Evolutionary conservation across 2,329 filamentous ascomycete species (phyloP).

Genomic region (Gyromitra esculenta): DNA sequence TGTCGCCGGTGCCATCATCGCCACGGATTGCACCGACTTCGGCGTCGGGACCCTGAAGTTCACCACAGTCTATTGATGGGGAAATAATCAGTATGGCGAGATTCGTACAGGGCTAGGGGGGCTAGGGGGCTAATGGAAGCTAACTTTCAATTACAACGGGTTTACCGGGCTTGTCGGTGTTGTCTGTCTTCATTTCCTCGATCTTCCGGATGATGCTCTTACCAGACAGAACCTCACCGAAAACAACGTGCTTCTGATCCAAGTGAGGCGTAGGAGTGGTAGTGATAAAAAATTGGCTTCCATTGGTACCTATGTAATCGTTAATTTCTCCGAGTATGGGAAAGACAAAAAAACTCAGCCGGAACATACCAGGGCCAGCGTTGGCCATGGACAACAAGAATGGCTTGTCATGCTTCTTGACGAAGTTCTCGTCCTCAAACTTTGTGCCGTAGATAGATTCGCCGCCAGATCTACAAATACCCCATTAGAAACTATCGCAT

Average conservation of each 20-base stretch:
- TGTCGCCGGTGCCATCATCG: constrained; percentile 84
- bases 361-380: constrained; percentile 79
- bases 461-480: constrained; percentile 74
- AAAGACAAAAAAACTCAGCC: background rate
- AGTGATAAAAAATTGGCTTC: constrained; percentile 97
- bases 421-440: constrained; percentile 96
- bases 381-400: constrained; percentile 99
- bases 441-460: constrained; percentile 98
- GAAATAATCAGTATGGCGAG: constrained; percentile 9
- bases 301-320: constrained; percentile 91
- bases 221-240: constrained; percentile 90
- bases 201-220: constrained; percentile 91
- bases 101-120: background rate
- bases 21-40: constrained; percentile 73
- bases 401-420: constrained; percentile 82
- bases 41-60: constrained; percentile 78
- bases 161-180: constrained; percentile 78
- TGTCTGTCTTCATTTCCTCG: constrained; percentile 80
- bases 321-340: constrained; percentile 77
- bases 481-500: constrained; percentile 14
- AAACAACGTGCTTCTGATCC: constrained; percentile 96
- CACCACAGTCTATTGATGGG: constrained; percentile 74
- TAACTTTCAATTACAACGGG: constrained; percentile 74
- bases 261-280: constrained; percentile 94
- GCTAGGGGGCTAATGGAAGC: constrained; percentile 6